These are phyloP conservation scores for Amylostereum areolatum DNA, from an alignment of 1,284 basidiomycete species.

Conservation along the genomic window DNA sequence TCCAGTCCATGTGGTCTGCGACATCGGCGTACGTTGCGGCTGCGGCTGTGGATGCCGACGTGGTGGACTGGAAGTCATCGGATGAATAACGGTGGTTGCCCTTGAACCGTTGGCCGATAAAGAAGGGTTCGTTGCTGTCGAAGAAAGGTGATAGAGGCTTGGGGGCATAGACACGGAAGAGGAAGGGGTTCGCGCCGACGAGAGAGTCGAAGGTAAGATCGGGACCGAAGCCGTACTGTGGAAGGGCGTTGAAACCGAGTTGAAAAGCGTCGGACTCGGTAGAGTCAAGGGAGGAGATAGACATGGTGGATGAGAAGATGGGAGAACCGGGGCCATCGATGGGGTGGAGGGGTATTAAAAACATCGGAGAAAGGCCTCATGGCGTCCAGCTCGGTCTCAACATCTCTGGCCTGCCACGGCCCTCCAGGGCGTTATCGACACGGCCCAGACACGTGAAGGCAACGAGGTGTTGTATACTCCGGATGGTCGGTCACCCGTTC, in stretches of 20 bases:
- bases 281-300: too few species aligned
- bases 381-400: too few species aligned
- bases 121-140: slow-evolving; percentile 51
- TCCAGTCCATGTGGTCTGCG: slow-evolving; percentile 66
- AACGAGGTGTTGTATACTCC: too few species aligned
- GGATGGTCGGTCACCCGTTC: too few species aligned
- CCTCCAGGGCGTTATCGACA: too few species aligned
- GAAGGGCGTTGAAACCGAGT: slow-evolving; percentile 31
- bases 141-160: slow-evolving; percentile 47
- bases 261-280: slow-evolving; percentile 14
- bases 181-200: slow-evolving; percentile 57
- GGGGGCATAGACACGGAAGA: slow-evolving; percentile 74
- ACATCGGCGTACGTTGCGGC: slow-evolving; percentile 53
- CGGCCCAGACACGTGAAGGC: too few species aligned
- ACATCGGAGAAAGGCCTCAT: too few species aligned
- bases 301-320: too few species aligned
- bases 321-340: too few species aligned
- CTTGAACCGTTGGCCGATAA: slow-evolving; percentile 59
- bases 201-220: slow-evolving; percentile 57
- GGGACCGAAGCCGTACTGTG: slow-evolving; percentile 66
- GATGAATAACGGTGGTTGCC: slow-evolving; percentile 30
- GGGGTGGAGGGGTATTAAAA: too few species aligned
- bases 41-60: slow-evolving; percentile 15
- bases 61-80: slow-evolving; percentile 25
- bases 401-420: too few species aligned